Evolutionary conservation across 2,329 filamentous ascomycete species (phyloP), one percentile per base, ranked within the genome.

Genomic region (Canariomyces notabilis): DNA sequence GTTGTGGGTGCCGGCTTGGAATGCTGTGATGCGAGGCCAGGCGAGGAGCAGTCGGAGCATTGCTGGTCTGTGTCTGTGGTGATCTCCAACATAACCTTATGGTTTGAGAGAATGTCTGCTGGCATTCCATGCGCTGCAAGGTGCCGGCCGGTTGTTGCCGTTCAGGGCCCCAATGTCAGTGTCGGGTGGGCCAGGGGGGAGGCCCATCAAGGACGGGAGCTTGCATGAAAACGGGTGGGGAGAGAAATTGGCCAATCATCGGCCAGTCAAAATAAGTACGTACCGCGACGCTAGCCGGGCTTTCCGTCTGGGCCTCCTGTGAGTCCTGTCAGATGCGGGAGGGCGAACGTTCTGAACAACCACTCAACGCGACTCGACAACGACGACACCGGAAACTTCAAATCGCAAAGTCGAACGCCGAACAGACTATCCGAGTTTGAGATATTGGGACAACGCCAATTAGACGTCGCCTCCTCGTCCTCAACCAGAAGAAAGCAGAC

Each of bases 181-280:
- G 26, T 11, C 26, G 26, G n/a, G n/a, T n/a, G n/a, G n/a, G n/a
- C n/a, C n/a, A n/a, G n/a, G n/a, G n/a, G n/a, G n/a, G n/a, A n/a
- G n/a, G n/a, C n/a, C n/a, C n/a, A n/a, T 29, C 26, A 29, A 12
- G 26, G 26, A 29, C 9, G 26, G 26, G 22, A 12, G 4, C 8
- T 9, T 12, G 26, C 26, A 29, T 29, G 26, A 29, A 29, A 29
- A 29, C 7, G 37, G 23, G 37, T 23, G 9, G 31, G 16, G 12
- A 12, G 15, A 6, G 5, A n/a, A 12, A 35, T 46, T 29, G 43
- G 29, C 43, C 43, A 40, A 39, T 46, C 29, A 41, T 5, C n/a
- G n/a, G n/a, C n/a, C n/a, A n/a, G n/a, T n/a, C n/a, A n/a, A n/a
- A n/a, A n/a, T n/a, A n/a, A n/a, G n/a, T n/a, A n/a, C n/a, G n/a